phyloP scores from a whole-genome alignment of 2,329 filamentous ascomycete species.

The Bipolaris gigantea region DNA sequence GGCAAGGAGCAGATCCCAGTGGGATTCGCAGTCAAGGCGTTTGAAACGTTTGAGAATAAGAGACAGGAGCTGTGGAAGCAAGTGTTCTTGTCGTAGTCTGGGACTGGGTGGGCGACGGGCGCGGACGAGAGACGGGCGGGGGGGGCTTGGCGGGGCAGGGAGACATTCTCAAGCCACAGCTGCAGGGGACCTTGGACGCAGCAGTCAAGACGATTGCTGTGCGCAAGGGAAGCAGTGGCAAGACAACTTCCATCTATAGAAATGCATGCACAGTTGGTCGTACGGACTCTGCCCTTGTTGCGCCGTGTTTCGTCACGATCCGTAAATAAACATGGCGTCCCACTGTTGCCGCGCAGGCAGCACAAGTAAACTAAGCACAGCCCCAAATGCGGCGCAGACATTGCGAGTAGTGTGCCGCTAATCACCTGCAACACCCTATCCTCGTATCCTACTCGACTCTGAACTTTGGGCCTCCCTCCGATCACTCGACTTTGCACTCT shows the following conservation, averaged over 20 bases:
- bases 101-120: too few relatives aligned
- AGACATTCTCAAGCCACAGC: not conserved
- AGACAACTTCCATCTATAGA: not conserved
- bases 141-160: not conserved
- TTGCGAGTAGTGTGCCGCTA: conserved; percentile 18
- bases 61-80: conserved; percentile 48
- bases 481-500: conserved; percentile 6
- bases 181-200: not conserved
- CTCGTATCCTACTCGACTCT: conserved; percentile 14
- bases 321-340: not conserved
- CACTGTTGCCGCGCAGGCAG: conserved; percentile 1
- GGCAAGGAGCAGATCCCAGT: conserved; percentile 58
- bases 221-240: not conserved
- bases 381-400: conserved; percentile 21
- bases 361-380: conserved; percentile 15
- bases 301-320: not conserved
- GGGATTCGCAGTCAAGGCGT: conserved; percentile 47
- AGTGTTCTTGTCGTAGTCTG: conserved; percentile 12
- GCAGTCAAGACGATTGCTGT: not conserved
- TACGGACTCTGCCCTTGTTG: not conserved
- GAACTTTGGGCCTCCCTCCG: conserved; percentile 1
- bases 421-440: conserved; percentile 7
- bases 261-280: not conserved
- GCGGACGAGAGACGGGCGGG: not conserved
- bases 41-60: conserved; percentile 53